Evolutionary conservation across 768 basidiomycete species (phyloP).

Genomic region (Amanita brunnescens): DNA sequence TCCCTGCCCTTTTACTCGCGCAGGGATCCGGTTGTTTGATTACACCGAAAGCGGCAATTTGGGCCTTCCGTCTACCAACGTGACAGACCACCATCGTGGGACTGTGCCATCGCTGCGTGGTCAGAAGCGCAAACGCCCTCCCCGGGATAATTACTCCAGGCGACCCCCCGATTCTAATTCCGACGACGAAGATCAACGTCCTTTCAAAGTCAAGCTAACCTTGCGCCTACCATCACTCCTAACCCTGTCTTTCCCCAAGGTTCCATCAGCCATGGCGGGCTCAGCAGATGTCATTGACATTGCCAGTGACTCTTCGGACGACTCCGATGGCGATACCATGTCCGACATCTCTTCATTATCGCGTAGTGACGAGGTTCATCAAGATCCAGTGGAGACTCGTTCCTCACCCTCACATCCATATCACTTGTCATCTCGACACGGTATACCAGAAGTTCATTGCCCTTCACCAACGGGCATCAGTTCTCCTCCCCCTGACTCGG

Average conservation of each 20-base stretch:
- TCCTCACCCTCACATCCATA: conserved; percentile 17
- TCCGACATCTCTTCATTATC: conserved; percentile 25
- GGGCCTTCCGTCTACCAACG: conserved; percentile 13
- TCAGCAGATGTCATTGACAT: conserved; percentile 35
- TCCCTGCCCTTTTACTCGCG: conserved; percentile 66
- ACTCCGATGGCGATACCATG: conserved; percentile 33
- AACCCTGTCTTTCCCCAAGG: conserved; percentile 3
- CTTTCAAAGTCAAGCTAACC: conserved; percentile 64
- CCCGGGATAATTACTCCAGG: conserved; percentile 27
- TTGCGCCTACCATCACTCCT: conserved; percentile 50
- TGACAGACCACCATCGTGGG: conserved; percentile 19
- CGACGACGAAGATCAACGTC: conserved; percentile 32
- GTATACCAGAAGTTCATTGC: conserved; percentile 23
- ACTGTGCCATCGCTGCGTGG: conserved; percentile 22
- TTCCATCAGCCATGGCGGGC: conserved; percentile 9
- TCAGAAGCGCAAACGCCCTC: conserved; percentile 35
- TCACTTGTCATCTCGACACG: conserved; percentile 16
- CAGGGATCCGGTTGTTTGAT: conserved; percentile 64
- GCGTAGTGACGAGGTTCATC: background rate
- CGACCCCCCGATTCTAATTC: conserved; percentile 25
- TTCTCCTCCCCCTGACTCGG: conserved; percentile 68
- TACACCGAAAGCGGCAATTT: conserved; percentile 45
- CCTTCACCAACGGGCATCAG: conserved; percentile 52
- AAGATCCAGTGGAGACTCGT: conserved; percentile 13
- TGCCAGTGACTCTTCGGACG: conserved; percentile 22